Conservation (phyloP, 352 stramenopile genomes). For the Phytophthora multivora region DNA sequence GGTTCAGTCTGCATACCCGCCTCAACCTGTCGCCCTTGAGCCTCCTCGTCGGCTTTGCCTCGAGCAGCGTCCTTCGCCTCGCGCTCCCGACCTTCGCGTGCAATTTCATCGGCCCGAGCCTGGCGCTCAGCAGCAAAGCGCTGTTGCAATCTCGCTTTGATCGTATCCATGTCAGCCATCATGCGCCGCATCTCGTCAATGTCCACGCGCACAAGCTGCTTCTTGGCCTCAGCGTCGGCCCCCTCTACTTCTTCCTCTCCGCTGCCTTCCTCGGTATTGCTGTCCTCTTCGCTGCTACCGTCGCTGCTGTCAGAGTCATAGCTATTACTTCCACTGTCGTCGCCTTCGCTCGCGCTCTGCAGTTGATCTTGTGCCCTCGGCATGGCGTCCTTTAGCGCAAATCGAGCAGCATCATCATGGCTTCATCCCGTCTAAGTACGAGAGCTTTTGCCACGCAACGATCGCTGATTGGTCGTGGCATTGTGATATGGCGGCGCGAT, state of each 20-base stretch:
- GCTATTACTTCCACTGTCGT: constrained; percentile 8
- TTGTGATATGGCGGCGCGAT: constrained; percentile 14
- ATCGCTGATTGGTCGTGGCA: constrained; percentile 35
- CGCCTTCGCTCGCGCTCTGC: constrained; percentile 9
- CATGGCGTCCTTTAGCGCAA: constrained; percentile 4
- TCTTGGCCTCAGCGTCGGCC: constrained; percentile 28
- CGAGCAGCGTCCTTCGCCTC: constrained; percentile 13
- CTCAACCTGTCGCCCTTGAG: constrained; percentile 6
- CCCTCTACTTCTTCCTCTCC: constrained; percentile 28
- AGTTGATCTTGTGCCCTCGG: constrained; percentile 13
- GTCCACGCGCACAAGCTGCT: constrained; percentile 40
- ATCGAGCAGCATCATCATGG: constrained; percentile 14
- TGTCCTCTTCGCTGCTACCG: constrained; percentile 1
- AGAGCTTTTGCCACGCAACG: constrained; percentile 35
- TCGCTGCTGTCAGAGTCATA: constrained; percentile 30
- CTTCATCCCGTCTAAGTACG: constrained; percentile 36
- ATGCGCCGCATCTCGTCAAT: constrained; percentile 54
- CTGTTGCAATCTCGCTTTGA: constrained; percentile 60
- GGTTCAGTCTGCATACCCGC: constrained; percentile 17
- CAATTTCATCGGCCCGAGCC: constrained; percentile 10
- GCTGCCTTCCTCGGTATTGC: constrained; percentile 11
- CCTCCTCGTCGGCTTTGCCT: constrained; percentile 8
- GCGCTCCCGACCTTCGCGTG: constrained; percentile 23
- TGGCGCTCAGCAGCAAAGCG: constrained; percentile 38
- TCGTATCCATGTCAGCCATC: constrained; percentile 65